These are phyloP conservation scores for Leucogyrophana mollusca DNA, from an alignment of 768 basidiomycete genomes.

Conservation along the genomic window DNA sequence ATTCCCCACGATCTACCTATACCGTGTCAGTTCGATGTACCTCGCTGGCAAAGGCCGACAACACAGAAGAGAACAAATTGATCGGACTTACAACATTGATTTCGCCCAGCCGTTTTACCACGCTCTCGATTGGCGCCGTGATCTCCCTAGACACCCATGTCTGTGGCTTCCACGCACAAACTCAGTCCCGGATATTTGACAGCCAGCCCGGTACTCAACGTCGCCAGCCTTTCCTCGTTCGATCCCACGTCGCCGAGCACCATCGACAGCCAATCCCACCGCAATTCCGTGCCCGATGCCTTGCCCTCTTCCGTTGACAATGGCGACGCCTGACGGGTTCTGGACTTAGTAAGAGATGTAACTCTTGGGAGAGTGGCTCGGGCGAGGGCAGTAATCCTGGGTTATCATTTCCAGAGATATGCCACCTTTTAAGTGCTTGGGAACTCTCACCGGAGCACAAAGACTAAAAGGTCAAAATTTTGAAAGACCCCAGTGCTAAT, in stretches of 20 bases:
- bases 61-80: not conserved
- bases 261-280: conserved; percentile 34
- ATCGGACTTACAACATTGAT: conserved; percentile 32
- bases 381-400: too few species aligned
- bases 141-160: conserved; percentile 31
- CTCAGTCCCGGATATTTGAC: conserved; percentile 5
- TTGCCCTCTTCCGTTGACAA: conserved; percentile 29
- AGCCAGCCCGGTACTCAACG: conserved; percentile 12
- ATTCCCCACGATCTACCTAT: conserved; percentile 17
- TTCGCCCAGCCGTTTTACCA: conserved; percentile 23
- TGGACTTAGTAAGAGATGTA: too few species aligned
- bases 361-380: too few species aligned
- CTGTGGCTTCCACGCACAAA: conserved; percentile 14
- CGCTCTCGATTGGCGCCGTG: conserved; percentile 24
- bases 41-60: too few species aligned
- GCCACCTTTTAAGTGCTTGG: too few species aligned
- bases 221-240: conserved; percentile 16
- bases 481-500: too few species aligned
- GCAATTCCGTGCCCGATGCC: conserved; percentile 36
- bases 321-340: conserved; percentile 27
- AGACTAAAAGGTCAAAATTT: too few species aligned
- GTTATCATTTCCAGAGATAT: too few species aligned
- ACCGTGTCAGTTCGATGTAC: too few species aligned
- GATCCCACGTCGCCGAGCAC: conserved; percentile 32
- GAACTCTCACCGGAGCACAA: too few species aligned